Percentiles rank a stretch among this genome's conserved stretches.
Conservation (phyloP, 805 yeast species). For the Dipodascopsis tothii region DNA sequence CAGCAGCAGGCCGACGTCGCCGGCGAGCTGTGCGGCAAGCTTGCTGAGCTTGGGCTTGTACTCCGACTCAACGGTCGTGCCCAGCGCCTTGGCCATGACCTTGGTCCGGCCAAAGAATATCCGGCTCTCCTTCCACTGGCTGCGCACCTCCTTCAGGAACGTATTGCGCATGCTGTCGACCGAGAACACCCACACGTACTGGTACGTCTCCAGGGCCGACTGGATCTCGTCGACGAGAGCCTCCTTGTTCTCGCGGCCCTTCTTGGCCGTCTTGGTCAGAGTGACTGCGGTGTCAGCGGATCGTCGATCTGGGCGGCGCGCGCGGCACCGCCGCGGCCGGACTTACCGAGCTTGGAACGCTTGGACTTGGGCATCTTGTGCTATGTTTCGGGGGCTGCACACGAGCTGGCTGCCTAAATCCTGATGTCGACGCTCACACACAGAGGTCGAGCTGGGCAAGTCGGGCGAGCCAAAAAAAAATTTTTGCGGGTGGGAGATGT, state of each 20-base stretch:
- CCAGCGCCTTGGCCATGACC: constrained; percentile 87
- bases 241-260: constrained; percentile 87
- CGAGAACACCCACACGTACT: constrained; percentile 75
- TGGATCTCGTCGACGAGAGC: constrained; percentile 87
- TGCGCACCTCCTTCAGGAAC: constrained; percentile 84
- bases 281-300: constrained; percentile 66
- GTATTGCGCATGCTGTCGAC: constrained; percentile 93
- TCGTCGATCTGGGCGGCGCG: not conserved
- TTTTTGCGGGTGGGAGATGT: too few relatives aligned
- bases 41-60: constrained; percentile 75
- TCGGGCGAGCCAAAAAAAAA: too few relatives aligned
- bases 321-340: not conserved
- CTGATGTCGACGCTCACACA: too few relatives aligned
- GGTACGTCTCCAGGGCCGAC: constrained; percentile 65
- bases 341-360: constrained; percentile 71
- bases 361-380: constrained; percentile 85
- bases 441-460: too few relatives aligned
- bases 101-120: constrained; percentile 85
- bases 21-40: constrained; percentile 34
- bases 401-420: too few relatives aligned
- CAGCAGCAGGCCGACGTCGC: constrained; percentile 80
- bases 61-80: constrained; percentile 81
- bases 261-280: constrained; percentile 90
- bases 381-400: too few relatives aligned
- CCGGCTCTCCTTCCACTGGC: constrained; percentile 83